A percentile compares a stretch with the other conserved stretches of the same genome.
Evolutionary conservation across 2,329 filamentous ascomycete species (phyloP).

Genomic region (Hypoxylon sp.): DNA sequence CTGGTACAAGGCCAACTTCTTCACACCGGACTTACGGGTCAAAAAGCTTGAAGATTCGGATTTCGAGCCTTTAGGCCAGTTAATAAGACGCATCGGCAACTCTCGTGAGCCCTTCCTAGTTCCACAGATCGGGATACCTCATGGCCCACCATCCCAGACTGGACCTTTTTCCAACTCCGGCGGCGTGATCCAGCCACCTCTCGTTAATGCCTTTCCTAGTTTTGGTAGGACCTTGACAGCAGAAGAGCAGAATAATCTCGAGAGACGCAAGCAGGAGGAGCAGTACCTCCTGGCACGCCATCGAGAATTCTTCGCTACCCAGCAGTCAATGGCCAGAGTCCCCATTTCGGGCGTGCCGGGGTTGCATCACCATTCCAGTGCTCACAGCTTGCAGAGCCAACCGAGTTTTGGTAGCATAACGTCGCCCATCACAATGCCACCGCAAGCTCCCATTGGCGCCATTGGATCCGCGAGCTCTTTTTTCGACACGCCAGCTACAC

Average conservation of each 20-base stretch:
- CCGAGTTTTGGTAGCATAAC: conserved; percentile 96
- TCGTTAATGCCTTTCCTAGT: conserved; percentile 93
- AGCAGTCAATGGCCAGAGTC: conserved; percentile 82
- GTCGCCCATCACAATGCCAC: conserved; percentile 77
- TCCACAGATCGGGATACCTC: conserved; percentile 94
- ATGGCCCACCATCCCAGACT: conserved; percentile 76
- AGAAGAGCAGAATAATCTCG: conserved; percentile 97
- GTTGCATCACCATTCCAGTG: conserved; percentile 93
- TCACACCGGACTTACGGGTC: conserved; percentile 92
- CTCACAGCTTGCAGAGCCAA: conserved; percentile 95
- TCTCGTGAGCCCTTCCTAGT: conserved; percentile 97
- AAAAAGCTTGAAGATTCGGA: conserved; percentile 95
- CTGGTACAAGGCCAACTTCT: conserved; percentile 99
- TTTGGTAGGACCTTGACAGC: conserved; percentile 97
- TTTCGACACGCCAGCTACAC: conserved; percentile 71
- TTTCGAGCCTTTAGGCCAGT: conserved; percentile 93
- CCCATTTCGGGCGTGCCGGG: conserved; percentile 69
- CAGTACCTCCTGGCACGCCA: conserved; percentile 97
- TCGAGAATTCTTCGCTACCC: conserved; percentile 90
- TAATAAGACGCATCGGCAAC: conserved; percentile 96
- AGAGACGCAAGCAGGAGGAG: conserved; percentile 96
- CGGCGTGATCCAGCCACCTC: conserved; percentile 83
- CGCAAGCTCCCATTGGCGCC: conserved; percentile 68
- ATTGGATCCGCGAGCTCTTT: conserved; percentile 75
- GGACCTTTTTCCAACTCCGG: conserved; percentile 64